Evolutionary conservation across 176 grass and related monocot species (phyloP).

Genomic region (Musa troglodytarum): DNA sequence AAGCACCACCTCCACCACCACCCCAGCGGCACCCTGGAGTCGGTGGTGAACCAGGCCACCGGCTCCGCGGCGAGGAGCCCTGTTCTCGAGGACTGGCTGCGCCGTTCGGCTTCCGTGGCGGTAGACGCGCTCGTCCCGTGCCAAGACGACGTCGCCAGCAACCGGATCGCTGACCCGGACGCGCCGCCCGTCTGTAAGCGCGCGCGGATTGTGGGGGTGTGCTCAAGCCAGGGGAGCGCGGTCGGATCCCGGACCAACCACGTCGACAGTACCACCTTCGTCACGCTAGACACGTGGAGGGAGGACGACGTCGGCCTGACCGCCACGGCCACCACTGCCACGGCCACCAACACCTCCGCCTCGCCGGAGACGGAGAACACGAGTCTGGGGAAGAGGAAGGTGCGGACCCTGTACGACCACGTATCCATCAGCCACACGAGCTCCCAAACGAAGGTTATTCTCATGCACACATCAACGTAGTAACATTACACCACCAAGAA

Average conservation of each 20-base stretch:
- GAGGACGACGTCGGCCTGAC: slow-evolving; percentile 10
- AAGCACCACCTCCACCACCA: not conserved
- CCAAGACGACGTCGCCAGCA: slow-evolving; percentile 10
- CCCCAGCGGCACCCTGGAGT: slow-evolving; percentile 56
- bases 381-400: not conserved
- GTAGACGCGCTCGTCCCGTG: slow-evolving; percentile 63
- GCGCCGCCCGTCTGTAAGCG: slow-evolving; percentile 31
- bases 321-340: slow-evolving; percentile 36
- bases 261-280: slow-evolving; percentile 30
- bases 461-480: not conserved
- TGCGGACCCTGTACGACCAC: slow-evolving; percentile 23
- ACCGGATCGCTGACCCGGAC: not conserved
- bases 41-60: slow-evolving; percentile 65
- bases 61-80: not conserved
- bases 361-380: slow-evolving; percentile 21
- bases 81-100: not conserved
- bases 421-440: slow-evolving; percentile 8
- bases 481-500: too few species aligned
- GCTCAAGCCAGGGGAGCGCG: slow-evolving; percentile 69
- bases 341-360: slow-evolving; percentile 45
- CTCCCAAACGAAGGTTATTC: not conserved
- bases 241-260: slow-evolving; percentile 13
- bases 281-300: slow-evolving; percentile 40
- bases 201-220: slow-evolving; percentile 32
- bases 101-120: not conserved